These are phyloP conservation scores for Talaromyces marneffei DNA, from an alignment of 2,329 filamentous ascomycete species.

Conservation along the genomic window DNA sequence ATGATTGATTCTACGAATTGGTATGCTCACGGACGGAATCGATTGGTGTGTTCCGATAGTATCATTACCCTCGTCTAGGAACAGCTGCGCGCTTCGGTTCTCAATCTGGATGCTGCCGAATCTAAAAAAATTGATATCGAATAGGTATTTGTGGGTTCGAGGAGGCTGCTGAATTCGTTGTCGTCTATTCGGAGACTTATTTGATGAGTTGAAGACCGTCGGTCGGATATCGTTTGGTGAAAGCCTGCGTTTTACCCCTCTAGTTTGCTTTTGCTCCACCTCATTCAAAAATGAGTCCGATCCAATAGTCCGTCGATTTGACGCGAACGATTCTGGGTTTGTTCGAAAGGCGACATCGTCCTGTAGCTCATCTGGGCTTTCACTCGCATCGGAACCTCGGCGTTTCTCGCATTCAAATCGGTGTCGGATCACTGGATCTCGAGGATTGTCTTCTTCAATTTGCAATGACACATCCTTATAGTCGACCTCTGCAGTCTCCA, in stretches of 20 bases:
- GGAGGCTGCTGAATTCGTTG: not conserved
- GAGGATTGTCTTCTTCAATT: not conserved
- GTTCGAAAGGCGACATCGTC: conserved; percentile 29
- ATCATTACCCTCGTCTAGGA: conserved; percentile 15
- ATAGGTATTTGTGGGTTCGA: conserved; percentile 13
- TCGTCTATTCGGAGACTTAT: conserved; percentile 10
- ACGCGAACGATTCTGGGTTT: conserved; percentile 14
- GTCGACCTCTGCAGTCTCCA: not conserved
- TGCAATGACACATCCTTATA: not conserved
- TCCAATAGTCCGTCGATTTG: conserved; percentile 10
- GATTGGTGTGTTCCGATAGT: conserved; percentile 11
- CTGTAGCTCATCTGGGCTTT: conserved; percentile 39
- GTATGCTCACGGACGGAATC: conserved; percentile 12
- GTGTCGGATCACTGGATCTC: not conserved
- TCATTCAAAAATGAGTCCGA: conserved; percentile 7
- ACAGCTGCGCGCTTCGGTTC: conserved; percentile 3
- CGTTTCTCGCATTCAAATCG: not conserved
- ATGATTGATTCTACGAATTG: conserved; percentile 21
- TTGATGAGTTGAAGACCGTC: conserved; percentile 23
- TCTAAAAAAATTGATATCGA: conserved; percentile 21
- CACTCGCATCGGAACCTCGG: conserved; percentile 19
- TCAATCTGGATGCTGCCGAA: conserved; percentile 18
- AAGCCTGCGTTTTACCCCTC: conserved; percentile 13
- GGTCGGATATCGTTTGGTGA: conserved; percentile 31
- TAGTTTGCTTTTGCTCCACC: not conserved